Evolutionary conservation across 2,329 filamentous ascomycete genomes (phyloP).

Genomic region (Alternaria conjuncta): DNA sequence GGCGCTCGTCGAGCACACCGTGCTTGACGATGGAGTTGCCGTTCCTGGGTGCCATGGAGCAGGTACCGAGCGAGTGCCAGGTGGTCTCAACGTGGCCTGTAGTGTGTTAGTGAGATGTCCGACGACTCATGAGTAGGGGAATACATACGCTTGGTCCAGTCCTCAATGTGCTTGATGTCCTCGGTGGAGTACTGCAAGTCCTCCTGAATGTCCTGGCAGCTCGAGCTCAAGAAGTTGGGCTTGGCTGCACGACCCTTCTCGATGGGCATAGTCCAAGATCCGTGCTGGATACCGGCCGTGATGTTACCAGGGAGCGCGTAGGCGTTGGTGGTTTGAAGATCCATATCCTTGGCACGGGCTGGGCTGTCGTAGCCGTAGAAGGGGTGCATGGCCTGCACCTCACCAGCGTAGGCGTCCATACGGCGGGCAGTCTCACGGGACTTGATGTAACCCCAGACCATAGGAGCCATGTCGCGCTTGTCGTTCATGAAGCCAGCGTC

Average conservation of each 20-base stretch:
- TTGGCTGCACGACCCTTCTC: slow-evolving; percentile 60
- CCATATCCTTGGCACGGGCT: slow-evolving; percentile 74
- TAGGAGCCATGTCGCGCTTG: slow-evolving; percentile 81
- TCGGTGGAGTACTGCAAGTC: slow-evolving; percentile 70
- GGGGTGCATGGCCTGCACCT: slow-evolving; percentile 69
- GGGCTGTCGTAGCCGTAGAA: slow-evolving; percentile 74
- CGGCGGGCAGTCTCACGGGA: slow-evolving; percentile 78
- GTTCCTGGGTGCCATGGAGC: slow-evolving; percentile 76
- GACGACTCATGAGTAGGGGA: not conserved
- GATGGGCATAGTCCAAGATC: slow-evolving; percentile 70
- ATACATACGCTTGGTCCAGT: slow-evolving; percentile 59
- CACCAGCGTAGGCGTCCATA: slow-evolving; percentile 79
- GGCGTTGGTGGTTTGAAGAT: slow-evolving; percentile 74
- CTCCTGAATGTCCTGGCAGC: slow-evolving; percentile 64
- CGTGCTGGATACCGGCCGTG: slow-evolving; percentile 74
- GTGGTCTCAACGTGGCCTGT: slow-evolving; percentile 73
- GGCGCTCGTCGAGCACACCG: slow-evolving; percentile 76
- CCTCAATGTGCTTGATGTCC: slow-evolving; percentile 71
- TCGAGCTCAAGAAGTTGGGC: slow-evolving; percentile 66
- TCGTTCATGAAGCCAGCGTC: slow-evolving; percentile 87
- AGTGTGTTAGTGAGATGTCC: not conserved
- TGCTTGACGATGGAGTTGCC: slow-evolving; percentile 83
- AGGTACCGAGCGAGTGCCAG: slow-evolving; percentile 73
- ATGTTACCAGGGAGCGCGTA: slow-evolving; percentile 77
- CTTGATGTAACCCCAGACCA: slow-evolving; percentile 83